Evolutionary conservation across 1,284 basidiomycete species (phyloP).

Genomic region (Cystobasidiaceae sp.): DNA sequence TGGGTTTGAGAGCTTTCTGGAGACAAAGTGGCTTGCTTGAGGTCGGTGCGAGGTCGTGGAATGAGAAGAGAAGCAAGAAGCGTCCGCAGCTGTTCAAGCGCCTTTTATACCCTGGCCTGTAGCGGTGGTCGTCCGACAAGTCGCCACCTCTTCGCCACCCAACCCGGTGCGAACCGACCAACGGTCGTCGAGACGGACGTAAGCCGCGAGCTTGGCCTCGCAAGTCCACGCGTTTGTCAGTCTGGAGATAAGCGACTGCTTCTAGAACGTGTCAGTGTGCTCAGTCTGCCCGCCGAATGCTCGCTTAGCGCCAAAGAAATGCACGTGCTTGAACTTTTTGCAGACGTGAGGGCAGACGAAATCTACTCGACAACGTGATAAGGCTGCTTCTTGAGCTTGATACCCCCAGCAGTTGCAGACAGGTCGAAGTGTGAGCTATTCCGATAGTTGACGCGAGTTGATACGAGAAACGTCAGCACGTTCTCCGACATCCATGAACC

Average conservation of each 20-base stretch:
- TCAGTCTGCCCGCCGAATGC: no score
- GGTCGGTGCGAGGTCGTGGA: not conserved
- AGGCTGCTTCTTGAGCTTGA: conserved; percentile 47
- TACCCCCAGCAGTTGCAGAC: conserved; percentile 49
- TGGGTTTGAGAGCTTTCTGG: not conserved
- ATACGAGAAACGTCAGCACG: not conserved
- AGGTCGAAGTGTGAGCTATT: conserved; percentile 48
- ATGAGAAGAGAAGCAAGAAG: not conserved
- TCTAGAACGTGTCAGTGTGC: no score
- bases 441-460: no score
- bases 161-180: no score
- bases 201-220: no score
- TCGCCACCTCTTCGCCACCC: not conserved
- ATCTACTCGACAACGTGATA: conserved; percentile 52
- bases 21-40: not conserved
- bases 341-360: not conserved
- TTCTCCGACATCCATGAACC: not conserved
- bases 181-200: no score
- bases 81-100: not conserved
- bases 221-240: no score
- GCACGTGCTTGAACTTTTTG: no score
- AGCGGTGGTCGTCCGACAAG: not conserved
- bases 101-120: not conserved
- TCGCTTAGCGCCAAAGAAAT: no score
- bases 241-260: no score